Evolutionary conservation across 1,139 yeast species (phyloP).

Genomic region (Saccharomyces hybrid): DNA sequence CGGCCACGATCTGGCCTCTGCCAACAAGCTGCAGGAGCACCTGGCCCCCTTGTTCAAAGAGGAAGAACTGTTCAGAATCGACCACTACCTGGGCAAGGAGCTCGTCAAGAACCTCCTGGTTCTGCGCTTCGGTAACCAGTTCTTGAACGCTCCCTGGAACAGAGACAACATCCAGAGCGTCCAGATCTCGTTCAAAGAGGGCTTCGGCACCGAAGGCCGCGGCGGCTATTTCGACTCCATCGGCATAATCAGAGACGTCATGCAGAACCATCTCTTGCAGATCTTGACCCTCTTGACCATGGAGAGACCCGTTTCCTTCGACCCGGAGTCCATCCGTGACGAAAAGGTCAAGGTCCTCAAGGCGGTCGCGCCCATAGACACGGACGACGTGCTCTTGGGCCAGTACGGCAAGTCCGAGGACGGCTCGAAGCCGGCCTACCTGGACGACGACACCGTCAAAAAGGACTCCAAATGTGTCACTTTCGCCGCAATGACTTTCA

Average conservation of each 20-base stretch:
- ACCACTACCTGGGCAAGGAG: conserved; percentile 95
- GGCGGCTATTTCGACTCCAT: conserved; percentile 95
- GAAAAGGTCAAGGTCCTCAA: conserved; percentile 90
- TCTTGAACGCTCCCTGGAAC: conserved; percentile 83
- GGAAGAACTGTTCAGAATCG: conserved; percentile 89
- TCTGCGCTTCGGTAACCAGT: conserved; percentile 81
- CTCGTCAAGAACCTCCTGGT: conserved; percentile 91
- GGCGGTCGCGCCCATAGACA: conserved; percentile 63
- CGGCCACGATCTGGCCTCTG: conserved; percentile 80
- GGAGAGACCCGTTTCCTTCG: conserved; percentile 89
- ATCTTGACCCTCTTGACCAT: conserved; percentile 84
- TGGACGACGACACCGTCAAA: conserved; percentile 89
- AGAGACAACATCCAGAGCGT: conserved; percentile 66
- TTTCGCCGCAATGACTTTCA: conserved; percentile 74
- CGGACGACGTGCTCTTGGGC: conserved; percentile 69
- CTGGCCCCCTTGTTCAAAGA: conserved; percentile 84
- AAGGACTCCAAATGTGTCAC: conserved; percentile 80
- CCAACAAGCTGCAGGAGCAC: conserved; percentile 66
- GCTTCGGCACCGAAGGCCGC: conserved; percentile 96
- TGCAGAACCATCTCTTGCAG: conserved; percentile 95
- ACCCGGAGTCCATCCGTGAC: conserved; percentile 90
- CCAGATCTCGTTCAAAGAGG: conserved; percentile 89
- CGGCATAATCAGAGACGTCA: conserved; percentile 95
- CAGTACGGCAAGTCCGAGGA: conserved; percentile 82
- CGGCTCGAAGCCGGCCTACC: conserved; percentile 81